Percentiles rank a stretch among this genome's conserved stretches.
Evolutionary conservation across 352 stramenopile species (phyloP).

Genomic region (Pythium guiyangense): DNA sequence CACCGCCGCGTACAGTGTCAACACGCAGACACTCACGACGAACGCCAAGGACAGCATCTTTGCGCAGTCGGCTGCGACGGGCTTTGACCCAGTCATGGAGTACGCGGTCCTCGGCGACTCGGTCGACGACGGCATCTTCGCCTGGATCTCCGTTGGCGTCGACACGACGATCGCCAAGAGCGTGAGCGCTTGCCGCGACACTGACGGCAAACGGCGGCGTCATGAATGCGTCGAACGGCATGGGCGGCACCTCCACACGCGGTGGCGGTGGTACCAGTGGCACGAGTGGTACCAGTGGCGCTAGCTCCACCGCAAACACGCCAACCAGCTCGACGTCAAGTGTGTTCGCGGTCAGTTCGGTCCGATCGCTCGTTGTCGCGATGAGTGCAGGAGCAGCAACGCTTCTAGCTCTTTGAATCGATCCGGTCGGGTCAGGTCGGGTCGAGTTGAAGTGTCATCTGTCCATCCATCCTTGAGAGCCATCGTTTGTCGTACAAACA

Average conservation of each 20-base stretch:
- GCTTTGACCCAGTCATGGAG: conserved; percentile 10
- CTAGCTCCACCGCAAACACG: background rate
- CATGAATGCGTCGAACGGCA: background rate
- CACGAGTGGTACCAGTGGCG: background rate
- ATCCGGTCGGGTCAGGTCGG: too few relatives aligned
- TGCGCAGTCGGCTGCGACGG: conserved; percentile 6
- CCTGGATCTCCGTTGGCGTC: too few relatives aligned
- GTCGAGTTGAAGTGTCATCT: too few relatives aligned
- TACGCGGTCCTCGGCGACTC: conserved; percentile 3
- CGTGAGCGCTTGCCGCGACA: too few relatives aligned
- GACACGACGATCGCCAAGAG: too few relatives aligned
- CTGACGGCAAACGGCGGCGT: conserved; percentile 6
- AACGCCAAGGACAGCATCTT: conserved; percentile 13
- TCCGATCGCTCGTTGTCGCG: background rate
- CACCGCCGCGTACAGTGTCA: conserved; percentile 3
- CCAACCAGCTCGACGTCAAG: background rate
- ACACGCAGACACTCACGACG: conserved; percentile 11
- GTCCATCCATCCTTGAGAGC: too few relatives aligned
- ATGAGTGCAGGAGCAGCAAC: background rate
- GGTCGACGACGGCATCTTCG: too few relatives aligned
- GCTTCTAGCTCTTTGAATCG: too few relatives aligned
- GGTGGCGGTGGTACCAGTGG: too few relatives aligned
- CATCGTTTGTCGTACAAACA: too few relatives aligned
- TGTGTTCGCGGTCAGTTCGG: background rate
- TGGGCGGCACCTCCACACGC: background rate